A percentile compares a stretch with the other conserved stretches of the same genome.
Conservation (phyloP, 1,284 basidiomycete species). For the Austroboletus novae-zelandiae region DNA sequence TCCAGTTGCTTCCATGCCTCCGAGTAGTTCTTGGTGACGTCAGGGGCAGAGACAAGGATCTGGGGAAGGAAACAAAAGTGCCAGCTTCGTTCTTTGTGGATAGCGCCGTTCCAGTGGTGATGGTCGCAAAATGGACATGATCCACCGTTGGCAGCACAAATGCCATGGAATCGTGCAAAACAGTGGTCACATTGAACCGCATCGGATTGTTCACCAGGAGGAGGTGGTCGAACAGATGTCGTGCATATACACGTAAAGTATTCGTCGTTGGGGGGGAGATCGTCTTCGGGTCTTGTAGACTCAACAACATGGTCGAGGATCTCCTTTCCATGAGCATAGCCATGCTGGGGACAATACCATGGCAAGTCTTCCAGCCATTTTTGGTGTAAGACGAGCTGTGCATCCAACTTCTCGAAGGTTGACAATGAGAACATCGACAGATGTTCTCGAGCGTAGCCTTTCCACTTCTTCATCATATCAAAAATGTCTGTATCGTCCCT, state of each 20-base stretch:
- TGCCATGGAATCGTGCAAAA: constrained; percentile 77
- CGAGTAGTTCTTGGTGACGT: constrained; percentile 72
- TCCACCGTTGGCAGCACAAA: constrained; percentile 79
- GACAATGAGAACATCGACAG: constrained; percentile 70
- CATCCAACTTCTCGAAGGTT: constrained; percentile 66
- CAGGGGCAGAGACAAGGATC: constrained; percentile 65
- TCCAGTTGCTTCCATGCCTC: constrained; percentile 75
- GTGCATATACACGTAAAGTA: constrained; percentile 82
- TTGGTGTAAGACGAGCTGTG: constrained; percentile 61
- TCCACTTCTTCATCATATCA: constrained; percentile 68
- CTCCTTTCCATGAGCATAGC: constrained; percentile 54
- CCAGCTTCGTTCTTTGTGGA: constrained; percentile 75
- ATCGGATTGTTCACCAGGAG: constrained; percentile 67
- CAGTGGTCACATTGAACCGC: constrained; percentile 87
- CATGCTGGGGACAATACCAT: constrained; percentile 70
- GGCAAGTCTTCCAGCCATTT: constrained; percentile 72
- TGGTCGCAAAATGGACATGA: constrained; percentile 87
- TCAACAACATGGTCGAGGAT: constrained; percentile 72
- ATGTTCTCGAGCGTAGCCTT: constrained; percentile 64
- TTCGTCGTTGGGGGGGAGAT: constrained; percentile 71
- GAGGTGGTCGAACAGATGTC: constrained; percentile 69
- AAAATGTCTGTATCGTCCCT: constrained; percentile 61
- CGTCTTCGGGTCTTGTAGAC: constrained; percentile 69
- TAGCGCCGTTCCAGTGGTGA: constrained; percentile 81
- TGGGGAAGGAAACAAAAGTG: constrained; percentile 76